phyloP scores from a whole-genome alignment of 1,284 basidiomycete genomes.

The Apiotrichum gamsii region DNA sequence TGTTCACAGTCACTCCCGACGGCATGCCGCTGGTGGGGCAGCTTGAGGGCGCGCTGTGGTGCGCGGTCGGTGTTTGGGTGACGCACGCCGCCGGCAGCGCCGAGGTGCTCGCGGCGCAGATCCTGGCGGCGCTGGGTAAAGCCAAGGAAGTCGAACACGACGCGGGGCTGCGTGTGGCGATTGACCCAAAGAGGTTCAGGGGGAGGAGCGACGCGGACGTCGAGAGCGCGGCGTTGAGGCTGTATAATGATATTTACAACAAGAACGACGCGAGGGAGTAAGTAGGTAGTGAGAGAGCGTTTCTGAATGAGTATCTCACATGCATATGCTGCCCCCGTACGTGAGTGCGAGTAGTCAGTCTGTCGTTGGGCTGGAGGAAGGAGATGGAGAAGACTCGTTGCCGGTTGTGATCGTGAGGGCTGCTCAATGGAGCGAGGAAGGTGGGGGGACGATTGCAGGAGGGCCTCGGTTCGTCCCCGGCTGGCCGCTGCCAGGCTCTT shows the following conservation, averaged over 20 bases:
- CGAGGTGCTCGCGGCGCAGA: slow-evolving; percentile 17
- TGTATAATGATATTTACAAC: slow-evolving; percentile 30
- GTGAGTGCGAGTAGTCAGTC: too few relatives aligned
- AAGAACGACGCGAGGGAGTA: too few relatives aligned
- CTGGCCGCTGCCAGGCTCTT: too few relatives aligned
- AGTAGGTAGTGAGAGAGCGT: too few relatives aligned
- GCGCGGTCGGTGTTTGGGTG: slow-evolving; percentile 27
- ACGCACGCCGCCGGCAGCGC: slow-evolving; percentile 24
- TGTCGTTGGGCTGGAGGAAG: too few relatives aligned
- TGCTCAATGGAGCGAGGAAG: too few relatives aligned
- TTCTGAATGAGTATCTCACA: too few relatives aligned
- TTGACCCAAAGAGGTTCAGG: slow-evolving; percentile 34
- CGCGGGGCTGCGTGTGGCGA: slow-evolving; percentile 9
- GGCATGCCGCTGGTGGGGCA: slow-evolving; percentile 23
- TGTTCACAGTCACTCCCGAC: slow-evolving; percentile 29
- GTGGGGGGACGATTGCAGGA: too few relatives aligned
- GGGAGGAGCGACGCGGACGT: slow-evolving; percentile 2
- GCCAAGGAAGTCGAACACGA: background rate
- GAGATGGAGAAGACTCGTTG: too few relatives aligned
- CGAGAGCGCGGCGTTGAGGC: slow-evolving; percentile 12
- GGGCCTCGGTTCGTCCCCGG: too few relatives aligned
- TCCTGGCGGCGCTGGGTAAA: slow-evolving; percentile 1
- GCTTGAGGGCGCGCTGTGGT: slow-evolving; percentile 17
- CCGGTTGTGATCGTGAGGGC: background rate
- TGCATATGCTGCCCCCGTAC: too few relatives aligned